These are phyloP conservation scores for Cutaneotrichosporon sp. DNA, from an alignment of 1,284 basidiomycete genomes.

Conservation along the genomic window DNA sequence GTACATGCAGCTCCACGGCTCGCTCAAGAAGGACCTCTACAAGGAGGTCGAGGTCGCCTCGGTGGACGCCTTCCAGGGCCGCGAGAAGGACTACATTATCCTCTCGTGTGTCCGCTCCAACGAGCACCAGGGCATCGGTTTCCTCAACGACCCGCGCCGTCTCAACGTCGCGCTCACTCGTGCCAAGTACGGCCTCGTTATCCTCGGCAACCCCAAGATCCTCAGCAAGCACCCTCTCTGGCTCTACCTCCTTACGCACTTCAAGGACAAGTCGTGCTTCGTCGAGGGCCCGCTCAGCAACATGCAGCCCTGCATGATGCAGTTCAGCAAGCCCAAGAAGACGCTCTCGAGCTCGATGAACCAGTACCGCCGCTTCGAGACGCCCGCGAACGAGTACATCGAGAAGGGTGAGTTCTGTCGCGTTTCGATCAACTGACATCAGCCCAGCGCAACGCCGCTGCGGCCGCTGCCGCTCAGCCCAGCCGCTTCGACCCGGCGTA, in stretches of 20 bases:
- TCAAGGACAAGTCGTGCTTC: slow-evolving; percentile 92
- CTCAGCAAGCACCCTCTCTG: slow-evolving; percentile 99
- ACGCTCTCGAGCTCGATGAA: slow-evolving; percentile 83
- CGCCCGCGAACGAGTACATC: slow-evolving; percentile 65
- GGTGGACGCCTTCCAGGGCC: slow-evolving; percentile 98
- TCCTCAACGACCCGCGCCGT: slow-evolving; percentile 95
- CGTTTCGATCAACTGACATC: background rate
- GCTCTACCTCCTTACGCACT: slow-evolving; percentile 97
- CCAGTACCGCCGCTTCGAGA: slow-evolving; percentile 82
- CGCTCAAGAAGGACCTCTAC: slow-evolving; percentile 97
- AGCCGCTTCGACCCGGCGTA: slow-evolving; percentile 92
- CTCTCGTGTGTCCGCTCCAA: slow-evolving; percentile 98
- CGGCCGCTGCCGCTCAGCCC: slow-evolving; percentile 66
- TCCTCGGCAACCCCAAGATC: slow-evolving; percentile 97
- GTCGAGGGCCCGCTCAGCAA: slow-evolving; percentile 98
- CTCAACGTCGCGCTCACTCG: slow-evolving; percentile 96
- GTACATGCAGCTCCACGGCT: slow-evolving; percentile 99
- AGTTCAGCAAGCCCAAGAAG: slow-evolving; percentile 93
- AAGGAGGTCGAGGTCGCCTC: slow-evolving; percentile 99
- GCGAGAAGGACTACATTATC: slow-evolving; percentile 99
- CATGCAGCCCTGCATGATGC: slow-evolving; percentile 96
- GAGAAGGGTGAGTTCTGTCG: slow-evolving; percentile 33
- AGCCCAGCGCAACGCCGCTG: slow-evolving; percentile 59
- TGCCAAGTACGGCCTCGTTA: slow-evolving; percentile 97
- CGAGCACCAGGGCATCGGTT: slow-evolving; percentile 99